phyloP scores from a whole-genome alignment of 352 stramenopile species.

The Phytopythium mirpurense region DNA sequence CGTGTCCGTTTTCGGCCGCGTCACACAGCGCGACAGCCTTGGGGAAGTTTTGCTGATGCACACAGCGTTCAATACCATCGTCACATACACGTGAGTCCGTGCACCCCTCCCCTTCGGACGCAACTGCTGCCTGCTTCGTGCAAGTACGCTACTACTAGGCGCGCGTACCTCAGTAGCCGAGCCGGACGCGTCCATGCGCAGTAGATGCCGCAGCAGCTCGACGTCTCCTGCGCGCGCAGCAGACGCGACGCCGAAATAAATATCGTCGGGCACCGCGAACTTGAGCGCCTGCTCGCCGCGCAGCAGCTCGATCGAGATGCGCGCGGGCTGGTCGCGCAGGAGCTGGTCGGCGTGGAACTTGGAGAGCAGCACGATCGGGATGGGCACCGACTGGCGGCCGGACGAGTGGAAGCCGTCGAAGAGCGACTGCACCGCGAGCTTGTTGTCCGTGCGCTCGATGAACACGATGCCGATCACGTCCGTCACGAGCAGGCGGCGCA shows the following conservation, averaged over 20 bases:
- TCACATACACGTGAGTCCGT: neutral
- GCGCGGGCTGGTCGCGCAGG: slow-evolving; percentile 38
- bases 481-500: slow-evolving; percentile 55
- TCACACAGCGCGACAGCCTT: slow-evolving; percentile 79
- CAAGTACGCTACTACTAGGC: too few species aligned
- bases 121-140: too few species aligned
- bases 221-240: slow-evolving; percentile 70
- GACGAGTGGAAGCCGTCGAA: slow-evolving; percentile 88
- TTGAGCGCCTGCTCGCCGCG: slow-evolving; percentile 62
- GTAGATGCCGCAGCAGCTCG: slow-evolving; percentile 62
- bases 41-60: slow-evolving; percentile 44
- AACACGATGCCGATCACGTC: slow-evolving; percentile 74
- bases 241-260: slow-evolving; percentile 68
- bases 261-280: slow-evolving; percentile 59
- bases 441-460: slow-evolving; percentile 57
- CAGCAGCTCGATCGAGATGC: slow-evolving; percentile 69
- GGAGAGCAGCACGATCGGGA: slow-evolving; percentile 76
- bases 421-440: slow-evolving; percentile 56
- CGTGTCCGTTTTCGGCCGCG: slow-evolving; percentile 71
- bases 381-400: slow-evolving; percentile 57
- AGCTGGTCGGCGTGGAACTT: slow-evolving; percentile 77
- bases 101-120: too few species aligned
- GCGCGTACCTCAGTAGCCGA: slow-evolving; percentile 52
- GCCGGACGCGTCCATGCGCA: slow-evolving; percentile 59
- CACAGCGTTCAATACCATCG: slow-evolving; percentile 8